These are phyloP conservation scores for Fusarium sp. DNA, from an alignment of 2,329 filamentous ascomycete genomes.

Conservation along the genomic window DNA sequence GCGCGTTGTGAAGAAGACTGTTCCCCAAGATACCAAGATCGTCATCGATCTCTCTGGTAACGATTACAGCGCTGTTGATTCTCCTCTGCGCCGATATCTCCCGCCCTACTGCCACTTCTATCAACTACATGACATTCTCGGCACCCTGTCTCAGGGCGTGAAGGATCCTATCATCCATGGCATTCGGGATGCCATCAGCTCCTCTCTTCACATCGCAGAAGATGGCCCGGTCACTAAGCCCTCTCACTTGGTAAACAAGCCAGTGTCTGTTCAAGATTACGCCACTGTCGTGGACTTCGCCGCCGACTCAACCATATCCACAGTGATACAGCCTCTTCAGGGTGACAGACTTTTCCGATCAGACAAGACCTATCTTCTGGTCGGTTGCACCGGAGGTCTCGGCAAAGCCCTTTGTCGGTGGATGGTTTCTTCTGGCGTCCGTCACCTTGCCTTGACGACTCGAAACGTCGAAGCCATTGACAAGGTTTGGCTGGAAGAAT, in stretches of 20 bases:
- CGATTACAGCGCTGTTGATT: neutral
- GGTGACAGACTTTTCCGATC: slow-evolving; percentile 1
- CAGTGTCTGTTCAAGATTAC: neutral
- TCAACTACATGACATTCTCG: neutral
- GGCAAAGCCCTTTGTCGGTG: slow-evolving; percentile 9
- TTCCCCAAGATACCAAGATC: neutral
- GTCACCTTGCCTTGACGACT: slow-evolving; percentile 11
- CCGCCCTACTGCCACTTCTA: neutral
- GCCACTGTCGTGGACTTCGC: slow-evolving; percentile 1
- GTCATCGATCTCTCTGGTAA: slow-evolving; percentile 6
- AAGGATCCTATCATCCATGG: slow-evolving; percentile 4
- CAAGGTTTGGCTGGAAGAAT: neutral
- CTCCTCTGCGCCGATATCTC: neutral
- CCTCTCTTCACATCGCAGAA: neutral
- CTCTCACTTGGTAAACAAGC: neutral
- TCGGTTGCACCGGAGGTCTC: slow-evolving; percentile 11
- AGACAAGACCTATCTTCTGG: slow-evolving; percentile 5
- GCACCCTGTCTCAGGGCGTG: neutral
- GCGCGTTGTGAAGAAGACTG: neutral
- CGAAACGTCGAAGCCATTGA: slow-evolving; percentile 1
- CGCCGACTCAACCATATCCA: neutral
- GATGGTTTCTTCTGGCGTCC: slow-evolving; percentile 6
- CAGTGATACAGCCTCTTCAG: slow-evolving; percentile 1
- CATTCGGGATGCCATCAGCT: slow-evolving; percentile 3
- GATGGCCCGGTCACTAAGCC: neutral